These are phyloP conservation scores for Aschersonia sp. DNA, from an alignment of 2,329 filamentous ascomycete species.

Conservation along the genomic window DNA sequence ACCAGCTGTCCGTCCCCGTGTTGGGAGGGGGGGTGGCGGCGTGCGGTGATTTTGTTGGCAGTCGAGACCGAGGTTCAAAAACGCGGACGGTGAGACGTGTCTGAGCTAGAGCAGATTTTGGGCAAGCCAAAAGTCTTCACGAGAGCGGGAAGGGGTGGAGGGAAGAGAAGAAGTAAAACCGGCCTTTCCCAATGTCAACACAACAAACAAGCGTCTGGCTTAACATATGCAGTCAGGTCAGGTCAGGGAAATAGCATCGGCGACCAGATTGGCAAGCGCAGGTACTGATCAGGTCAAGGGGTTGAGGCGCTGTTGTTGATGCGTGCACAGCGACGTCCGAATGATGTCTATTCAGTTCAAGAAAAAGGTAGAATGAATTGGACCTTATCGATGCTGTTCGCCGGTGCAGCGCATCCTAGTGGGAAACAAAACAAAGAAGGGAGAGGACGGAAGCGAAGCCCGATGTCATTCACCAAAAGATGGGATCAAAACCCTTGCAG, in stretches of 20 bases:
- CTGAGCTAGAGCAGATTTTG: constrained; percentile 4
- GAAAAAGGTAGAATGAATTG: background rate
- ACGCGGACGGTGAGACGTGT: constrained; percentile 6
- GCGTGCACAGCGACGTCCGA: too few species aligned
- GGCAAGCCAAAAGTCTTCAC: background rate
- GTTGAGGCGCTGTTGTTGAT: too few species aligned
- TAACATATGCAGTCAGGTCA: background rate
- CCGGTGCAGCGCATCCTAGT: background rate
- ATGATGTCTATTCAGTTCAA: background rate
- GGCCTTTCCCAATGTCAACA: background rate
- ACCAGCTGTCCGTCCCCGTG: background rate
- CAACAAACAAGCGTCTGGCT: background rate
- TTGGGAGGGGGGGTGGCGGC: background rate
- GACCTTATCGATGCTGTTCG: background rate
- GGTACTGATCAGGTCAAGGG: too few species aligned
- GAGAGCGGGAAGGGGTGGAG: background rate
- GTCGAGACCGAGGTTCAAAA: constrained; percentile 1
- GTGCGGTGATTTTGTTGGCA: constrained; percentile 1
- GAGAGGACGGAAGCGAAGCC: background rate
- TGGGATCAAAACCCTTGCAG: background rate
- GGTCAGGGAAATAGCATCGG: background rate
- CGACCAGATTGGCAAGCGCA: background rate
- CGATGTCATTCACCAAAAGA: background rate
- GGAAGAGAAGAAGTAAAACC: background rate
- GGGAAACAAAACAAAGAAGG: background rate